A percentile compares a stretch with the other conserved stretches of the same genome.
These are phyloP conservation scores for Cyamopsis tetragonoloba DNA, from an alignment of 306 rosid genomes.

Conservation along the genomic window DNA sequence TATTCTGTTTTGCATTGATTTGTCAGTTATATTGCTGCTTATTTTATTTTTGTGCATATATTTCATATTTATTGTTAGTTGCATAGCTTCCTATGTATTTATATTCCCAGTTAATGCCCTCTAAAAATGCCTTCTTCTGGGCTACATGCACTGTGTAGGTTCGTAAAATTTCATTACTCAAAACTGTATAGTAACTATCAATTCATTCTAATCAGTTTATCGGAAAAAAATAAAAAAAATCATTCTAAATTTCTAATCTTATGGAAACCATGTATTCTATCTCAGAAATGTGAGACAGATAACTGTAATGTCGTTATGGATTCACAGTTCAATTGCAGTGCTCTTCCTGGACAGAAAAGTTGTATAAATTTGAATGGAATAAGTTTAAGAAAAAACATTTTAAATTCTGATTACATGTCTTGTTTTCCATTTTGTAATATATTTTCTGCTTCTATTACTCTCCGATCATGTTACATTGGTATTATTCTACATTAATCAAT, in stretches of 20 bases:
- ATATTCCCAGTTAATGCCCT: slow-evolving; percentile 26
- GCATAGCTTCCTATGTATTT: neutral
- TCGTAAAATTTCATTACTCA: slow-evolving; percentile 10
- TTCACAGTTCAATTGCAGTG: slow-evolving; percentile 8
- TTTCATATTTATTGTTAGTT: slow-evolving; percentile 27
- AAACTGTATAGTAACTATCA: slow-evolving; percentile 18
- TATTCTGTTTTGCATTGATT: slow-evolving; percentile 2
- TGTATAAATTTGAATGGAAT: neutral
- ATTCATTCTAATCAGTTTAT: no score
- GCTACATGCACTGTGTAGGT: slow-evolving; percentile 15
- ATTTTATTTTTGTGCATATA: slow-evolving; percentile 16
- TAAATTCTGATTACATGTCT: neutral
- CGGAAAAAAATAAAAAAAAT: no score
- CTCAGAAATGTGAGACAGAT: neutral
- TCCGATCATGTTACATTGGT: neutral
- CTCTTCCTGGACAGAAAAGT: neutral
- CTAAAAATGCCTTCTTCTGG: slow-evolving; percentile 13
- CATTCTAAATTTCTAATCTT: no score
- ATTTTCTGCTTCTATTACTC: neutral
- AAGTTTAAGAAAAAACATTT: neutral
- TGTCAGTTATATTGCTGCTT: neutral
- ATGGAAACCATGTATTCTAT: slow-evolving; percentile 25
- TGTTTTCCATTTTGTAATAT: neutral
- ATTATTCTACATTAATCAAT: neutral
- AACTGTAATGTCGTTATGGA: neutral